These are phyloP conservation scores for Corylus americana DNA, from an alignment of 306 rosid species.

Conservation along the genomic window DNA sequence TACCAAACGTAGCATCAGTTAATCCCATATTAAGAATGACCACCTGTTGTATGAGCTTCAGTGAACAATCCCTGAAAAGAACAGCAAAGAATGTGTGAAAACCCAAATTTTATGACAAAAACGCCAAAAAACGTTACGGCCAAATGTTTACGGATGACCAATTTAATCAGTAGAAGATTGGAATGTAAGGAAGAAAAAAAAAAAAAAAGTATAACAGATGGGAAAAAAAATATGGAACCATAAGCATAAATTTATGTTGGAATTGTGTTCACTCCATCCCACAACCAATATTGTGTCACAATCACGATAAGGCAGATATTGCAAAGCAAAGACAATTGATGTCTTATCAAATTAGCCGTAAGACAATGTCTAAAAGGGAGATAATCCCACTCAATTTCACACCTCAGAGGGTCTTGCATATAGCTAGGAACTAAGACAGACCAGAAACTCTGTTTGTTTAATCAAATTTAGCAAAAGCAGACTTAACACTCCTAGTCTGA, in stretches of 20 bases:
- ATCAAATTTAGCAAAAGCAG: neutral
- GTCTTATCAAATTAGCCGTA: neutral
- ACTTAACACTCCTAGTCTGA: neutral
- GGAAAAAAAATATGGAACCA: neutral
- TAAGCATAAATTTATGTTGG: neutral
- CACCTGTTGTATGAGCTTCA: conserved; percentile 33
- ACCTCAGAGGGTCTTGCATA: neutral
- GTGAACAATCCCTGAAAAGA: conserved; percentile 21
- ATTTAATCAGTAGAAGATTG: neutral
- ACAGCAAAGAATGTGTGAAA: conserved; percentile 20
- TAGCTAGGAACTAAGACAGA: neutral
- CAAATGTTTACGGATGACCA: neutral
- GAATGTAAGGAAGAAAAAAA: neutral
- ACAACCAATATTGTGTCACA: neutral
- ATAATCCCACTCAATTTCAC: neutral
- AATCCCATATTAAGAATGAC: conserved; percentile 37
- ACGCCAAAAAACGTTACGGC: neutral
- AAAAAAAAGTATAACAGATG: neutral
- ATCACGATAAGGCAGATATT: neutral
- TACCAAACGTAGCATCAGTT: conserved; percentile 37
- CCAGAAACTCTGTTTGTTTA: neutral
- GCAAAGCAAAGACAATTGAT: neutral
- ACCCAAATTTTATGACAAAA: neutral
- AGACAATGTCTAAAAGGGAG: neutral
- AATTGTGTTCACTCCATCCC: neutral